These are phyloP conservation scores for Candida buenavistaensis DNA, from an alignment of 1,139 yeast genomes.

Conservation along the genomic window DNA sequence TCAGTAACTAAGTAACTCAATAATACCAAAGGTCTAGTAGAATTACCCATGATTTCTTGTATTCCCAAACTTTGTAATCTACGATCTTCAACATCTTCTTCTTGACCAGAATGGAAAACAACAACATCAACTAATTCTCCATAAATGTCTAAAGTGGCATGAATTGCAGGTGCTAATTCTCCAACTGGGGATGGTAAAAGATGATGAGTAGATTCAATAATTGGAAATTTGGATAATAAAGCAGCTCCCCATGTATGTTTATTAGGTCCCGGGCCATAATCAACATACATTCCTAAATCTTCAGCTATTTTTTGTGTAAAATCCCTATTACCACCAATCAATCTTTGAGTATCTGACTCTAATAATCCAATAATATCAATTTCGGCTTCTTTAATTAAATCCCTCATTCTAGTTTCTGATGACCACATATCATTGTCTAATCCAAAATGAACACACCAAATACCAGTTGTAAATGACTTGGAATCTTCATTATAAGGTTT, in stretches of 20 bases:
- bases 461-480: conserved; percentile 84
- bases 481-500: conserved; percentile 78
- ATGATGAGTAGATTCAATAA: conserved; percentile 84
- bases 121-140: conserved; percentile 87
- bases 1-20: conserved; percentile 87
- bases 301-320: conserved; percentile 89
- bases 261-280: conserved; percentile 97
- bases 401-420: conserved; percentile 85
- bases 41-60: conserved; percentile 76
- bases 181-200: conserved; percentile 94
- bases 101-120: conserved; percentile 98
- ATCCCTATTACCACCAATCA: conserved; percentile 94
- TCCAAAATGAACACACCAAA: conserved; percentile 98
- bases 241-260: conserved; percentile 99
- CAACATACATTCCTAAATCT: conserved; percentile 91
- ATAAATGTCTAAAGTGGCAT: conserved; percentile 89
- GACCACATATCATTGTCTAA: conserved; percentile 99
- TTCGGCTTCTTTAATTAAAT: conserved; percentile 80
- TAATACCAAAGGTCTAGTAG: conserved; percentile 74
- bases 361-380: conserved; percentile 87
- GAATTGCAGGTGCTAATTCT: conserved; percentile 96
- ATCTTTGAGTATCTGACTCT: conserved; percentile 91
- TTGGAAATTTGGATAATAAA: conserved; percentile 89
- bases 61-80: conserved; percentile 79
- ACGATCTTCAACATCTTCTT: conserved; percentile 94